Percentiles rank a stretch among this genome's conserved stretches.
Evolutionary conservation across 2,329 filamentous ascomycete genomes (phyloP).

Genomic region (Ceratocystis diversiconidia): DNA sequence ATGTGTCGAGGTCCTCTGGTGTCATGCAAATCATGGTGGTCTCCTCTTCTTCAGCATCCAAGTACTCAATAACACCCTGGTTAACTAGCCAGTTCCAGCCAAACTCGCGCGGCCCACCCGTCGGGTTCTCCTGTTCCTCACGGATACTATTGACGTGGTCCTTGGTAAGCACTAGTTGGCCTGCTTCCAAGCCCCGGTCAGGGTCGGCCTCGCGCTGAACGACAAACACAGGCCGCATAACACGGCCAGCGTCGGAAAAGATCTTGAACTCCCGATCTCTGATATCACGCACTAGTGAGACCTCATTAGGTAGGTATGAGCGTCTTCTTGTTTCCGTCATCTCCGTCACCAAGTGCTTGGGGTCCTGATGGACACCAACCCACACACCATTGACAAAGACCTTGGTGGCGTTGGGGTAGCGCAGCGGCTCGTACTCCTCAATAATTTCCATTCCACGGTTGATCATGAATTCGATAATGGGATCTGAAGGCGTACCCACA

Average conservation of each 20-base stretch:
- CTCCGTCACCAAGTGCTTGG: slow-evolving; percentile 66
- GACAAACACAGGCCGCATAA: slow-evolving; percentile 86
- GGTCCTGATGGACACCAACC: slow-evolving; percentile 89
- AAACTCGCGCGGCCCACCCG: slow-evolving; percentile 47
- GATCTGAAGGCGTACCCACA: slow-evolving; percentile 79
- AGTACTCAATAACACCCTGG: slow-evolving; percentile 80
- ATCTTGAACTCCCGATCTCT: slow-evolving; percentile 97
- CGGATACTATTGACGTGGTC: slow-evolving; percentile 61
- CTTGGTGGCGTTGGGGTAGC: slow-evolving; percentile 87
- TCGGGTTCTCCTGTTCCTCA: slow-evolving; percentile 55
- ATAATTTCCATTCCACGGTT: slow-evolving; percentile 90
- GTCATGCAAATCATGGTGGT: slow-evolving; percentile 99
- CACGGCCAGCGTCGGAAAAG: slow-evolving; percentile 90
- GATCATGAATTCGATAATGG: slow-evolving; percentile 90
- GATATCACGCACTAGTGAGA: slow-evolving; percentile 90
- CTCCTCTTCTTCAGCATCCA: slow-evolving; percentile 97
- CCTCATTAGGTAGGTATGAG: slow-evolving; percentile 76
- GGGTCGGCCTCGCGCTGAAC: slow-evolving; percentile 74
- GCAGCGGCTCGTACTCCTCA: slow-evolving; percentile 79
- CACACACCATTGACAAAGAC: slow-evolving; percentile 97
- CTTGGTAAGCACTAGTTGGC: slow-evolving; percentile 68
- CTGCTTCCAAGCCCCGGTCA: slow-evolving; percentile 44
- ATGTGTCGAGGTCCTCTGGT: slow-evolving; percentile 79
- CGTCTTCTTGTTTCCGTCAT: slow-evolving; percentile 66
- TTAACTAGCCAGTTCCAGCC: slow-evolving; percentile 81